Evolutionary conservation across 192 early-diverging fungal genomes (phyloP), one percentile per base, ranked within the genome.

Genomic region (Endogone sp.): DNA sequence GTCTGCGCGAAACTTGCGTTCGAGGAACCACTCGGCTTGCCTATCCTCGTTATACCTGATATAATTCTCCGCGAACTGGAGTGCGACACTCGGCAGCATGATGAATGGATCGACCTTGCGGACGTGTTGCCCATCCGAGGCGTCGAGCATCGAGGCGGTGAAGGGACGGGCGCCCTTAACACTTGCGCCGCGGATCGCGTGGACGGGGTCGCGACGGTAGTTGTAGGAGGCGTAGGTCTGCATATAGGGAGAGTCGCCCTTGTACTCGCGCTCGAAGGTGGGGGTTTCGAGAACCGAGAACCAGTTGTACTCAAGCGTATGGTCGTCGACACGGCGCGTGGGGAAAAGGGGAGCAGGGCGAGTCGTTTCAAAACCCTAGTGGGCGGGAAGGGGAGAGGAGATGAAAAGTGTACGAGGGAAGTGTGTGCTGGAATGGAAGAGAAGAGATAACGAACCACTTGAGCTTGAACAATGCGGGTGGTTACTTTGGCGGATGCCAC

Each of bases 151-250:
- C 26, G 73, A 69, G 0, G 79, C 64, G 20, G 68, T 24, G n/a
- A 82, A 71, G 2, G 68, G 20, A 22, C 68, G 73, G 0, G 81
- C 77, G 13, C 75, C 66, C 13, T 69, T 66, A 2, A 85, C 62
- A 44, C 78, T 82, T 2, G 75, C 66, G 3, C 79, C 73, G 16
- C 81, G 67, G 21, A 85, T 85, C 29, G 73, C 71, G 56, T 81
- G 79, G 21, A 85, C 77, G 58, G 79, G 73, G 13, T 79, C 83
- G 21, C 83, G 77, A 3, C 83, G 69, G 60, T 82, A 85, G 24
- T 80, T 78, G 59, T 85, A 78, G 0, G 81, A 81, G 10, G 73
- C 83, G 64, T 82, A 85, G 24, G 82, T 73, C 63, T 85, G 83
- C 27, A 85, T 57, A 3, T 74, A 76, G 30, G 81, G 56, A 66